phyloP scores from a whole-genome alignment of 495 filamentous ascomycete genomes.

The Trichoderma erinaceum region DNA sequence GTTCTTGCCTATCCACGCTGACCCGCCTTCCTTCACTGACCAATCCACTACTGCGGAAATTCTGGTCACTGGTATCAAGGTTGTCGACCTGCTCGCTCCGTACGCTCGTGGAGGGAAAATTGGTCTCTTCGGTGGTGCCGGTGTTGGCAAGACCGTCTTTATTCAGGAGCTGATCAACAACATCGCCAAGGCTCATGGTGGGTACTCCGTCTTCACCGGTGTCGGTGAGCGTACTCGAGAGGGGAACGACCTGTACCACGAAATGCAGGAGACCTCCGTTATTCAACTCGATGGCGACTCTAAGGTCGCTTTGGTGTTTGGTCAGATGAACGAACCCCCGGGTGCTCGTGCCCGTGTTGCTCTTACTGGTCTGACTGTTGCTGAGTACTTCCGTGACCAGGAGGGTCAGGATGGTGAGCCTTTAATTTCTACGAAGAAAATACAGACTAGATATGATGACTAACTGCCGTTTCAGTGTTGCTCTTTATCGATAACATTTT shows the following conservation, averaged over 20 bases:
- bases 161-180: conserved; percentile 99
- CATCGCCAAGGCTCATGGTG: conserved; percentile 99
- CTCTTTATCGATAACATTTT: conserved; percentile 99
- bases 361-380: conserved; percentile 83
- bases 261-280: conserved; percentile 99
- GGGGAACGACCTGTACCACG: conserved; percentile 99
- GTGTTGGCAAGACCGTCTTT: conserved; percentile 99
- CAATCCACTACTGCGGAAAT: conserved; percentile 95
- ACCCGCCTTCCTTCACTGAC: conserved; percentile 82
- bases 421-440: not conserved
- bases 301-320: conserved; percentile 98
- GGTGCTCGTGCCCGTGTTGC: conserved; percentile 99
- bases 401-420: conserved; percentile 85
- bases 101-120: conserved; percentile 99
- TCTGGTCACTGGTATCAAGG: conserved; percentile 99
- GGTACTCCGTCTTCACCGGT: conserved; percentile 99
- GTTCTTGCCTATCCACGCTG: conserved; percentile 85
- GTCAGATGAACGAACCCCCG: conserved; percentile 99
- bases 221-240: conserved; percentile 99
- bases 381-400: conserved; percentile 95
- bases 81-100: conserved; percentile 95
- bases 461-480: conserved; percentile 54
- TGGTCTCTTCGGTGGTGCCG: conserved; percentile 99
- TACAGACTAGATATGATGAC: not conserved
- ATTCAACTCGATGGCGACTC: conserved; percentile 98